Conservation (phyloP, 306 rosid genomes). For the Trifolium dubium region DNA sequence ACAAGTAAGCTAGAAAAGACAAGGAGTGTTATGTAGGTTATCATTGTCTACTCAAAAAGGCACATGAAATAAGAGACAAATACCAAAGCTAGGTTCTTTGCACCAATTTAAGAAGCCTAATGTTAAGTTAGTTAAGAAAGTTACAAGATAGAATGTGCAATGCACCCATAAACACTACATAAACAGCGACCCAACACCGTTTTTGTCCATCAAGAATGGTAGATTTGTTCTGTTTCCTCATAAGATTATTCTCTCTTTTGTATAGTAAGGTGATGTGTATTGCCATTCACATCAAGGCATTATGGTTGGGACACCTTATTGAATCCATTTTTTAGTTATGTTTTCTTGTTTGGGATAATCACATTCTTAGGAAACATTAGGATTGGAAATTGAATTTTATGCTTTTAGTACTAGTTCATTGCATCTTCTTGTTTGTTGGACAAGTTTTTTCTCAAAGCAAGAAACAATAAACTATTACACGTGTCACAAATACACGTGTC, state of each 20-base stretch:
- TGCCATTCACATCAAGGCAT: slow-evolving; percentile 35
- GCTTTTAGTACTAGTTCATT: slow-evolving; percentile 40
- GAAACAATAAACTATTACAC: slow-evolving; percentile 18
- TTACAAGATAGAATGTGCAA: slow-evolving; percentile 40
- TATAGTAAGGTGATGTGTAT: slow-evolving; percentile 14
- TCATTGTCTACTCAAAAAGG: slow-evolving; percentile 24
- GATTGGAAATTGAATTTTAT: slow-evolving; percentile 51
- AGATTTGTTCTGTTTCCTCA: slow-evolving; percentile 46
- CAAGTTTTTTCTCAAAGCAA: slow-evolving; percentile 5
- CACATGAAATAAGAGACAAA: slow-evolving; percentile 31
- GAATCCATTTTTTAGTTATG: slow-evolving; percentile 31
- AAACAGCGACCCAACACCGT: slow-evolving; percentile 48
- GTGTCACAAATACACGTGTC: slow-evolving; percentile 30
- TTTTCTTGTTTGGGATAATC: slow-evolving; percentile 41
- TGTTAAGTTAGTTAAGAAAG: slow-evolving; percentile 28
- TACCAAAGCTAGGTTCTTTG: slow-evolving; percentile 47
- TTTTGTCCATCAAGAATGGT: slow-evolving; percentile 40
- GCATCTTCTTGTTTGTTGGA: slow-evolving; percentile 40
- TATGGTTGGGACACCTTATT: slow-evolving; percentile 24
- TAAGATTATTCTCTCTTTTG: slow-evolving; percentile 22
- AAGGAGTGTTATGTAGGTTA: slow-evolving; percentile 1
- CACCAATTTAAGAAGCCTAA: slow-evolving; percentile 40
- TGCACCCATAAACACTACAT: slow-evolving; percentile 42
- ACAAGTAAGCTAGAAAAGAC: slow-evolving; percentile 24
- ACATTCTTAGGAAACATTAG: slow-evolving; percentile 39